Percentiles rank a stretch among this genome's conserved stretches.
Evolutionary conservation across 176 grass and related monocot species (phyloP).

Genomic region (Zea luxurians): DNA sequence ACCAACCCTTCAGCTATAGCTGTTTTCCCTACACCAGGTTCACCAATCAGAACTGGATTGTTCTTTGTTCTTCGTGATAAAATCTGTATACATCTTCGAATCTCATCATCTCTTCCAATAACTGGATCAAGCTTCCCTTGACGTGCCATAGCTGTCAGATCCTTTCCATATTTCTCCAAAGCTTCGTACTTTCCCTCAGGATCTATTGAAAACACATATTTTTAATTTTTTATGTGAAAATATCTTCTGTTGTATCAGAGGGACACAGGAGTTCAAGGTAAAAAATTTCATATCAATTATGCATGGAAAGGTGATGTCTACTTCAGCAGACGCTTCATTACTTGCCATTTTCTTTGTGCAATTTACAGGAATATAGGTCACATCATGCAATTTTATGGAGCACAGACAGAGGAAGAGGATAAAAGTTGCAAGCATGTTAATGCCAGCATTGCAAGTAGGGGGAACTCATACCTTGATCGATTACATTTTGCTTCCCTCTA

Average conservation of each 20-base stretch:
- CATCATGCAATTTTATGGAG: conserved; percentile 4
- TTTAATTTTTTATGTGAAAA: conserved; percentile 18
- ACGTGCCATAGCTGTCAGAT: conserved; percentile 90
- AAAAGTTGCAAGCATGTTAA: conserved; percentile 11
- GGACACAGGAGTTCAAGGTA: neutral
- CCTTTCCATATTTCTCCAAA: conserved; percentile 95
- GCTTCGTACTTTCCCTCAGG: conserved; percentile 98
- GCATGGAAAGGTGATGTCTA: neutral
- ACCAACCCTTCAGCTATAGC: conserved; percentile 98
- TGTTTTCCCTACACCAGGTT: conserved; percentile 98
- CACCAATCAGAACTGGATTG: conserved; percentile 97
- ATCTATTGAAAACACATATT: conserved; percentile 48
- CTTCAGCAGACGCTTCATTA: neutral
- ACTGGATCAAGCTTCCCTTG: conserved; percentile 98
- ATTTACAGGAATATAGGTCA: neutral
- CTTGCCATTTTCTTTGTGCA: neutral
- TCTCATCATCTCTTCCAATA: conserved; percentile 98
- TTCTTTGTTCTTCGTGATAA: conserved; percentile 96
- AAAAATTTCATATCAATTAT: neutral
- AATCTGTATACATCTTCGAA: conserved; percentile 98
- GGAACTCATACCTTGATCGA: conserved; percentile 71
- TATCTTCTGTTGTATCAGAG: neutral
- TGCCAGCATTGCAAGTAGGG: neutral
- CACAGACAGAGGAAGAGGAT: neutral
- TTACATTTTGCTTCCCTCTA: conserved; percentile 89